Evolutionary conservation across 495 filamentous ascomycete species (phyloP).

Genomic region (Podospora pseudopauciseta): DNA sequence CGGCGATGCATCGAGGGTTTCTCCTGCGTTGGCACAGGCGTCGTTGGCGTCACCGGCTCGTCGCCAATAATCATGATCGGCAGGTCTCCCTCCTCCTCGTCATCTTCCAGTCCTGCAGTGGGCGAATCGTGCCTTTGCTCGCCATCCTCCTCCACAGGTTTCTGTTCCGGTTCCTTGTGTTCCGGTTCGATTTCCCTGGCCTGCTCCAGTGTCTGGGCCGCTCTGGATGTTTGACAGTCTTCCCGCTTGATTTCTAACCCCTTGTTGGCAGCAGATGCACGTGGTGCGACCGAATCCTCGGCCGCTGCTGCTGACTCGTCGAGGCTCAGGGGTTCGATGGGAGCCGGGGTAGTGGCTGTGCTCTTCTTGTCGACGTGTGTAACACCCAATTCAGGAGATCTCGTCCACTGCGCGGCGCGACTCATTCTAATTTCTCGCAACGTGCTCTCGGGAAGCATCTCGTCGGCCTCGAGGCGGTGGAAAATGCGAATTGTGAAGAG

Average conservation of each 20-base stretch:
- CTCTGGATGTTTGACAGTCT: conserved; percentile 18
- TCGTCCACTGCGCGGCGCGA: conserved; percentile 25
- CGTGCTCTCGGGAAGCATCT: conserved; percentile 48
- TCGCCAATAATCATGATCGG: conserved; percentile 23
- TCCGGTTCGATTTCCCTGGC: neutral
- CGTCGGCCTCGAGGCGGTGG: conserved; percentile 46
- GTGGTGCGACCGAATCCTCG: conserved; percentile 18
- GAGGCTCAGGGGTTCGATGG: conserved; percentile 37
- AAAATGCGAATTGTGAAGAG: conserved; percentile 45
- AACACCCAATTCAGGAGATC: conserved; percentile 18
- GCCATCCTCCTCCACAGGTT: conserved; percentile 1
- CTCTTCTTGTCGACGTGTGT: conserved; percentile 17
- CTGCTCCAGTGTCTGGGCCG: neutral
- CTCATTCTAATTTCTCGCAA: conserved; percentile 40
- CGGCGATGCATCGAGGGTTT: conserved; percentile 19
- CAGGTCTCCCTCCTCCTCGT: conserved; percentile 17
- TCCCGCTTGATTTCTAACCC: conserved; percentile 12
- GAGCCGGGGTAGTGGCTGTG: conserved; percentile 21
- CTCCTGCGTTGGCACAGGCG: conserved; percentile 19
- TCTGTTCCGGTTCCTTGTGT: conserved; percentile 8
- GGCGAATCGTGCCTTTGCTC: conserved; percentile 18
- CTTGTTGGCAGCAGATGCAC: conserved; percentile 15
- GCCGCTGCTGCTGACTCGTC: conserved; percentile 32
- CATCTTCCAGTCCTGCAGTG: conserved; percentile 12
- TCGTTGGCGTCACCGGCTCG: conserved; percentile 12